A percentile compares a stretch with the other conserved stretches of the same genome.
phyloP scores from a whole-genome alignment of 2,329 filamentous ascomycete species.

The Biscogniauxia mediterranea region DNA sequence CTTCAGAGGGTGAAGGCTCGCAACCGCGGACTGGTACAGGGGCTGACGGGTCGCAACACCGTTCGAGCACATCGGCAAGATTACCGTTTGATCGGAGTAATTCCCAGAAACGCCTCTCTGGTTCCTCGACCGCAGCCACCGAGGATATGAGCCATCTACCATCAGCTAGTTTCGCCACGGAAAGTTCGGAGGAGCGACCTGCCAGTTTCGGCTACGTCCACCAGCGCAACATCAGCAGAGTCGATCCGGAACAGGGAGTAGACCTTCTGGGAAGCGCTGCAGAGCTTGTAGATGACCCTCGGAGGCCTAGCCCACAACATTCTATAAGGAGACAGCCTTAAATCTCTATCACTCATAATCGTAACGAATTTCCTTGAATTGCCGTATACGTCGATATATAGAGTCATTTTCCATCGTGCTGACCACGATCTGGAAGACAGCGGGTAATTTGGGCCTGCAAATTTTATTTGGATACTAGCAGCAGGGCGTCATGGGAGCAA shows the following conservation, averaged over 20 bases:
- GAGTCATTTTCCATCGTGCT: constrained; percentile 8
- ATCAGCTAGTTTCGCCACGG: constrained; percentile 29
- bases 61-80: constrained; percentile 32
- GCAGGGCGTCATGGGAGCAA: constrained; percentile 22
- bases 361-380: constrained; percentile 25
- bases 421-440: constrained; percentile 15
- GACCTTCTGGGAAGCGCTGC: constrained; percentile 54
- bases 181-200: constrained; percentile 44
- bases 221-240: constrained; percentile 55
- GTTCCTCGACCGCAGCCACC: constrained; percentile 48
- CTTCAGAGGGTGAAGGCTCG: constrained; percentile 14
- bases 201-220: constrained; percentile 57
- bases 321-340: not conserved
- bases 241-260: constrained; percentile 48
- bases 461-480: constrained; percentile 2
- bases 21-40: constrained; percentile 11
- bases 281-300: constrained; percentile 51
- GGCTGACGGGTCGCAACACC: constrained; percentile 5
- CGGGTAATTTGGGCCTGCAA: constrained; percentile 18
- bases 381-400: constrained; percentile 19
- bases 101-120: constrained; percentile 52
- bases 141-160: constrained; percentile 44
- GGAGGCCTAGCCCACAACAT: constrained; percentile 28
- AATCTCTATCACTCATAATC: constrained; percentile 13
- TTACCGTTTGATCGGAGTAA: constrained; percentile 58